Percentiles rank a stretch among this genome's conserved stretches.
Evolutionary conservation across 805 yeast genomes (phyloP).

Genomic region (Saccharomycopsis schoenii): DNA sequence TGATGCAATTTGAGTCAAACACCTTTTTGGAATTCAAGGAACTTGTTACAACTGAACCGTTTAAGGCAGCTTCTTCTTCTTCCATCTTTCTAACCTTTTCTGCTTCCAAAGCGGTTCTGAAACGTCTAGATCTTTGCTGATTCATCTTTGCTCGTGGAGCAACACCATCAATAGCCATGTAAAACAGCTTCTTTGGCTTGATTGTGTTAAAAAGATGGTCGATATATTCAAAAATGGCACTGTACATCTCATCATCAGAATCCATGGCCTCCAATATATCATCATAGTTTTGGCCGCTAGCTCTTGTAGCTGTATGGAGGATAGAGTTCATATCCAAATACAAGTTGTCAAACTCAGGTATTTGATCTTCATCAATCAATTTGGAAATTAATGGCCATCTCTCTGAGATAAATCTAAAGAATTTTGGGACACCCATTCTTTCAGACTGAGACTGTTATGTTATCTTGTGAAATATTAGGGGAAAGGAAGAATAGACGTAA

Average conservation of each 20-base stretch:
- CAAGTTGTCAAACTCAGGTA: constrained; percentile 90
- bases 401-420: constrained; percentile 92
- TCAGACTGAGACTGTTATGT: neutral
- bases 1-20: constrained; percentile 85
- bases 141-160: constrained; percentile 99
- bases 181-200: constrained; percentile 75
- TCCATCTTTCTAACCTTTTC: constrained; percentile 49
- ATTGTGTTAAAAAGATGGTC: constrained; percentile 87
- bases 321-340: constrained; percentile 98
- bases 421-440: constrained; percentile 85
- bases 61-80: constrained; percentile 15
- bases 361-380: constrained; percentile 65
- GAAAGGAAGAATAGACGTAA: neutral
- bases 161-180: constrained; percentile 98
- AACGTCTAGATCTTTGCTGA: constrained; percentile 93
- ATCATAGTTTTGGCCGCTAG: constrained; percentile 45
- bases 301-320: constrained; percentile 86
- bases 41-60: constrained; percentile 2
- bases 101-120: constrained; percentile 88
- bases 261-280: constrained; percentile 45
- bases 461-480: no score
- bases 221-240: constrained; percentile 86
- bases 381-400: constrained; percentile 97
- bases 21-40: constrained; percentile 29
- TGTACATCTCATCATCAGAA: constrained; percentile 84